Base-by-base conservation (phyloP, 768 basidiomycete genomes). In the Agaricus subrufescens region DNA sequence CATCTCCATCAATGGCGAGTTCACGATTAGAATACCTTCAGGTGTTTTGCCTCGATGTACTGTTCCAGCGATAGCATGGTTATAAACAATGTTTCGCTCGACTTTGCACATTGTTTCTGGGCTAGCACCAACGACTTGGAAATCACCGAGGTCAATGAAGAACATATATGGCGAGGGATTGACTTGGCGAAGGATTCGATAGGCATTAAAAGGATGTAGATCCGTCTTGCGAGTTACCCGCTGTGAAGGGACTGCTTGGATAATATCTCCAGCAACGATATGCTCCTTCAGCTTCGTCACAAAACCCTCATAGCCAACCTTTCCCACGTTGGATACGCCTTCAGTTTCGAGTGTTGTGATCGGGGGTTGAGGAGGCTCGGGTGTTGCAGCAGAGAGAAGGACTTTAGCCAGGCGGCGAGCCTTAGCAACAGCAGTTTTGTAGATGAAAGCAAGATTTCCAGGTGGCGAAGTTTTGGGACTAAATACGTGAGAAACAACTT, bases 81-180 rank as follows among this genome's bases (percentile, higher is more conserved):
- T 98, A 70, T 80, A 96, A 3, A 99, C 96, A 56, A 91, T 86
- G 66, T 94, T 91, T 65, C 77, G 81, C 69, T 92, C 87, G 25
- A 99, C 94, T 69, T 95, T 98, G 74, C 97, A 98, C 3, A 99
- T 76, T 4, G 95, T 98, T 72, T 99, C 97, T 0, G 97, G 97
- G 63, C 93, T 96, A 1, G 97, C 97, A 10, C 97, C 97, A n/a
- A 98, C 94, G 37, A 99, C 78, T 70, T 98, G 94, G 10, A 96
- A 67, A 54, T 92, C 92, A 4, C 91, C 91, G 62, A 94, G 96
- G 64, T 98, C 91, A 63, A 99, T 69, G 68, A 94, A 99, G 73
- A 95, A 99, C 95, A 97, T 98, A 72, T 99, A 98, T 14, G 97
- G 97, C 53, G 93, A 96, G 1, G 97, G 97, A 64, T 99, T 99